phyloP scores from a whole-genome alignment of 805 yeast genomes.

The Lipomyces yamadae region DNA sequence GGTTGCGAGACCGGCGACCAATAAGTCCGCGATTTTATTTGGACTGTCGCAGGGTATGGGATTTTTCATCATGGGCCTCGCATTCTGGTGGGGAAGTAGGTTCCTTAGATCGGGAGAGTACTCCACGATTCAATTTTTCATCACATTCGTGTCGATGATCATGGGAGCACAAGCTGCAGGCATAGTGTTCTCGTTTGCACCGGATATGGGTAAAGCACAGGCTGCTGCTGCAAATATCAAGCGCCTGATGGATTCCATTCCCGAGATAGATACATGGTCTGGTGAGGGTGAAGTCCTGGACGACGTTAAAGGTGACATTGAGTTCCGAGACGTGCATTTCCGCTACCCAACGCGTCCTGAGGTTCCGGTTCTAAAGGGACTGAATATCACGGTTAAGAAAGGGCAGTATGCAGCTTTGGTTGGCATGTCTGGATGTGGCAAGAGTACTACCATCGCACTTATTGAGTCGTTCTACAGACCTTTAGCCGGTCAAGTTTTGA shows the following conservation, averaged over 20 bases:
- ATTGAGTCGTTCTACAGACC: conserved; percentile 60
- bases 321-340: conserved; percentile 50
- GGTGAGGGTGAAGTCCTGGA: conserved; percentile 37
- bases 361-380: conserved; percentile 40
- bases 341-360: conserved; percentile 43
- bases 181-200: conserved; percentile 49
- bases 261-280: conserved; percentile 46
- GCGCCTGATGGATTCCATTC: conserved; percentile 44
- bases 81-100: conserved; percentile 53
- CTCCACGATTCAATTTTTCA: conserved; percentile 46
- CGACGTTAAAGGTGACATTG: conserved; percentile 57
- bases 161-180: conserved; percentile 53
- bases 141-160: conserved; percentile 48
- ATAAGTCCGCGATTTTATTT: conserved; percentile 24
- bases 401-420: conserved; percentile 88
- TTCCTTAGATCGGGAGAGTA: conserved; percentile 44
- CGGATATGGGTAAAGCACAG: conserved; percentile 52
- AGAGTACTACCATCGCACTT: conserved; percentile 53
- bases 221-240: conserved; percentile 47
- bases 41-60: conserved; percentile 48
- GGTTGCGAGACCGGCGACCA: conserved; percentile 19
- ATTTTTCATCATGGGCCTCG: conserved; percentile 50
- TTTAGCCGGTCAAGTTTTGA: conserved; percentile 53
- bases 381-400: conserved; percentile 56
- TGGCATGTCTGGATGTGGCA: conserved; percentile 75